Conservation (phyloP, 305 asterid species). For the Solanum hybrid region DNA sequence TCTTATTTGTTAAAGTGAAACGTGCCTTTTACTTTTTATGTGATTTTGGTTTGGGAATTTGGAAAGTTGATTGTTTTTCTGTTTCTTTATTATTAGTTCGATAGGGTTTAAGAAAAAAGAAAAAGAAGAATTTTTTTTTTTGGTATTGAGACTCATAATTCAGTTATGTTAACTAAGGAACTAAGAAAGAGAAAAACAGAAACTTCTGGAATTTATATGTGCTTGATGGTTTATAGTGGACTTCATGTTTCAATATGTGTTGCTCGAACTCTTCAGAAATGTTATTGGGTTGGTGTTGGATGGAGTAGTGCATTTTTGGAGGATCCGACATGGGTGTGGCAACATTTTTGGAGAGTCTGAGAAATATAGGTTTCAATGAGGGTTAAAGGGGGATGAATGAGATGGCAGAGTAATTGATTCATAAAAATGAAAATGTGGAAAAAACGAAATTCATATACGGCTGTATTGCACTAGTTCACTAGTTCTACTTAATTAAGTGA, state of each 20-base stretch:
- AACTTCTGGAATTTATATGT: background rate
- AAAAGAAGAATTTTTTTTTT: background rate
- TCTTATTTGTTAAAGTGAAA: background rate
- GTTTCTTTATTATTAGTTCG: background rate
- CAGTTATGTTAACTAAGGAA: background rate
- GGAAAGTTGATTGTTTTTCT: background rate
- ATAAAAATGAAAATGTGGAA: background rate
- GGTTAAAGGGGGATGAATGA: background rate
- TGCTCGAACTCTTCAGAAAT: background rate
- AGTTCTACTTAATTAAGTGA: background rate
- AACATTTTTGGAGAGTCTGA: background rate
- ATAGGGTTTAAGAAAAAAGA: background rate
- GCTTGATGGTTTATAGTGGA: background rate
- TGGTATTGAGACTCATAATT: background rate
- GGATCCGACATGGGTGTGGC: background rate
- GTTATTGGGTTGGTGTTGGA: background rate
- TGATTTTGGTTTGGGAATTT: background rate
- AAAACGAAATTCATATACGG: background rate
- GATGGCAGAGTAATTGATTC: background rate
- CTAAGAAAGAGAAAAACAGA: background rate
- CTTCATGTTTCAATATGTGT: background rate
- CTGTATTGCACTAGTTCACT: background rate
- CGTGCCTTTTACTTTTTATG: background rate
- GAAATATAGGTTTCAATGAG: background rate
- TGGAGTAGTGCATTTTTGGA: background rate